Conservation (phyloP, 2,329 filamentous ascomycete species). For the Xylaria sp. region DNA sequence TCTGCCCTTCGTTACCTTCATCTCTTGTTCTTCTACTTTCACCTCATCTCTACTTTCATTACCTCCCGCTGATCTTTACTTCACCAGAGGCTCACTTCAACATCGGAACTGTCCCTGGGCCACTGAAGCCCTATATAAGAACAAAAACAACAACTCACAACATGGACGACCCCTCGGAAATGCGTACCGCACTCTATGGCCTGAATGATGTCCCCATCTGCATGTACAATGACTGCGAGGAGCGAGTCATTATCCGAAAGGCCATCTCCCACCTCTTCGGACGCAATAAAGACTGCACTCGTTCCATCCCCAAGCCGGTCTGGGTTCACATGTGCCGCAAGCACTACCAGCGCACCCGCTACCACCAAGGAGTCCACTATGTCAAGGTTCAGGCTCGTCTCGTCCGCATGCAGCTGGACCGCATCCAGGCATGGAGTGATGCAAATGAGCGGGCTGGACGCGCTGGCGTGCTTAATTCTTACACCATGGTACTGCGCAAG, state of each 20-base stretch:
- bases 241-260: slow-evolving; percentile 57
- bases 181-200: not conserved
- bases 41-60: too few species aligned
- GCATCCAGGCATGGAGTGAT: slow-evolving; percentile 59
- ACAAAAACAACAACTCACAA: not conserved
- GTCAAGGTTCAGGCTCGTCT: slow-evolving; percentile 59
- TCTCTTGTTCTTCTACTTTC: too few species aligned
- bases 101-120: too few species aligned
- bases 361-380: slow-evolving; percentile 59
- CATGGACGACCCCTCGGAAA: not conserved
- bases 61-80: too few species aligned
- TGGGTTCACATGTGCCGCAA: slow-evolving; percentile 78
- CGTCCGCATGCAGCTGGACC: slow-evolving; percentile 56
- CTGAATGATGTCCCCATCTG: slow-evolving; percentile 35
- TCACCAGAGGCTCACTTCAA: too few species aligned
- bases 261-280: slow-evolving; percentile 78
- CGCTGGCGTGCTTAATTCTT: slow-evolving; percentile 48
- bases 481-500: slow-evolving; percentile 59
- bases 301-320: slow-evolving; percentile 60
- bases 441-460: slow-evolving; percentile 37
- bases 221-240: slow-evolving; percentile 53
- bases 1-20: too few species aligned
- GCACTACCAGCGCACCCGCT: slow-evolving; percentile 72
- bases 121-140: too few species aligned
- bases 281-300: slow-evolving; percentile 73